These are phyloP conservation scores for Cordyceps tenuipes DNA, from an alignment of 2,329 filamentous ascomycete species.

Conservation along the genomic window DNA sequence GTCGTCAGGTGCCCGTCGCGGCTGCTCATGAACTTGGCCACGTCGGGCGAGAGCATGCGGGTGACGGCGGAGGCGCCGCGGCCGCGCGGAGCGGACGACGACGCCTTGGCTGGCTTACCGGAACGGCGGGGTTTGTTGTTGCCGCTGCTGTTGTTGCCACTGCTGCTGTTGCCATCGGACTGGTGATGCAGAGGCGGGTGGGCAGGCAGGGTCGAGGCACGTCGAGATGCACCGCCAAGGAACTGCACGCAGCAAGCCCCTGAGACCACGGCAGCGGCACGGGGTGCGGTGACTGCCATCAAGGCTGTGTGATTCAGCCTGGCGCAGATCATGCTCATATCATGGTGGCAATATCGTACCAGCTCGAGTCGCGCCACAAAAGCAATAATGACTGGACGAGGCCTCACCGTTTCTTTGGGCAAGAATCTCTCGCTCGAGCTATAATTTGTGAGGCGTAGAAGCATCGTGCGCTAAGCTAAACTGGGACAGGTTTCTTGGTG, in stretches of 20 bases:
- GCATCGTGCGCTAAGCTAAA: not conserved
- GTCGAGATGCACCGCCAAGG: not conserved
- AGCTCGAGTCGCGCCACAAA: not conserved
- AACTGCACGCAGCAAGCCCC: not conserved
- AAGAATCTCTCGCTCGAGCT: not conserved
- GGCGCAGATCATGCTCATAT: not conserved
- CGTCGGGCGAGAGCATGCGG: conserved; percentile 2
- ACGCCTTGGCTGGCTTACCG: not conserved
- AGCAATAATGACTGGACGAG: not conserved
- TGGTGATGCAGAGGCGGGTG: not conserved
- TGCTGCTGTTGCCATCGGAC: not conserved
- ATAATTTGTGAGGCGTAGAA: not conserved
- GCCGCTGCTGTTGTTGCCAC: no score
- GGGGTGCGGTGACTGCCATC: not conserved
- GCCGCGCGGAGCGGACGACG: not conserved
- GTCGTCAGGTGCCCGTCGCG: conserved; percentile 4
- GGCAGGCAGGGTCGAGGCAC: not conserved
- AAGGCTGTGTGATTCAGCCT: conserved; percentile 2
- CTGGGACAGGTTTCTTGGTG: conserved; percentile 2
- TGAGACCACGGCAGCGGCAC: not conserved
- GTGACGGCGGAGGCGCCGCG: not conserved
- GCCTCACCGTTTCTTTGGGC: not conserved
- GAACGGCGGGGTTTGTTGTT: not conserved
- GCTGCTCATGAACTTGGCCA: not conserved
- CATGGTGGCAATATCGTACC: conserved; percentile 2